Base-by-base conservation (phyloP, 2,329 filamentous ascomycete genomes). In the Fusarium nurragi region DNA sequence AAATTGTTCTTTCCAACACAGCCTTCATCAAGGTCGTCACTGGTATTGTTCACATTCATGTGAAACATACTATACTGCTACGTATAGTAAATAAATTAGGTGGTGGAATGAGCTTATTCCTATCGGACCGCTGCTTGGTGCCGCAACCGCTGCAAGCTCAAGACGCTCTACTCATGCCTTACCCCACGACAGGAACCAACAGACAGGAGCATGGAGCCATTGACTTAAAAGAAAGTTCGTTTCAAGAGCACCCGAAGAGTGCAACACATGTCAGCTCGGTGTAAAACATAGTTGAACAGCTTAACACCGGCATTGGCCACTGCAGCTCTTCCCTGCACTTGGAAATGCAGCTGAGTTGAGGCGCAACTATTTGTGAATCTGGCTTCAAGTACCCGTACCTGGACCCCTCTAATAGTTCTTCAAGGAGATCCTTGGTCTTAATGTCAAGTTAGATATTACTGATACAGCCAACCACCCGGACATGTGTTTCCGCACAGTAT, bases 121-220 rank as follows among this genome's bases (percentile, higher is more conserved):
- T 45, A 41, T 52, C 50, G 53, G 54, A 65, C 64, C 60, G 64
- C 64, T 40, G 54, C 60, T 67, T 64, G 28, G 22, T 19, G 23
- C 45, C 28, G 40, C 34, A 14, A 53, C 47, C 38, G 22, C 25
- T 36, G 22, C 28, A 21, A 18, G 26, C 14, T 34, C 7, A 16
- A 34, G 8, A 10, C 32, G n/a, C n/a, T n/a, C 32, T 5, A 34
- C 16, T 32, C 43, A 43, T 11, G 12, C 10, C 18, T 37, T 25
- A 39, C 32, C 11, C 22, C 12, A 6, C 32, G 25, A 52, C 34
- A 45, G 21, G 14, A 26, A 34, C n/a, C 25, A 41, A 22, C 28
- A 30, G 37, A 21, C 14, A 23, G 10, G 13, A 7, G n/a, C 13
- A 51, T 26, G 32, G 34, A 21, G 21, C 25, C 23, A 18, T 34